Conservation (phyloP, 352 stramenopile genomes). For the Pythium sp. region DNA sequence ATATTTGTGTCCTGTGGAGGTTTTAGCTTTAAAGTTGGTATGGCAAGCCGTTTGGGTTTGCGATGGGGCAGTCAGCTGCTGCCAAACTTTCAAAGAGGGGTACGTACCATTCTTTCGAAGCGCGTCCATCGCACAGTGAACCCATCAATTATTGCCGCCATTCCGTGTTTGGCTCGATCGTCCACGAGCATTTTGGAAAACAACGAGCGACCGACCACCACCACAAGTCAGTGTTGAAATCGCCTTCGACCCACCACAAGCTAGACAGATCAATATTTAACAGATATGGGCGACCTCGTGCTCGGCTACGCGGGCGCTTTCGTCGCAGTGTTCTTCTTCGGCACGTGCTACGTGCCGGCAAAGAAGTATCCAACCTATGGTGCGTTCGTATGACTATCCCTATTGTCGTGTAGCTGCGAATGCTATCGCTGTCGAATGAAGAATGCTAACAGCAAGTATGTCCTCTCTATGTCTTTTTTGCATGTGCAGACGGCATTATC, state of each 20-base stretch:
- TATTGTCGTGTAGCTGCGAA: not conserved
- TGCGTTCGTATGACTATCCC: conserved; percentile 19
- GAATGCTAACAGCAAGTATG: not conserved
- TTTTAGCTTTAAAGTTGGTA: no score
- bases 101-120: not conserved
- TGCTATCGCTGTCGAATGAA: not conserved
- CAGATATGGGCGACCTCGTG: conserved; percentile 27
- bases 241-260: not conserved
- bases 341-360: conserved; percentile 80
- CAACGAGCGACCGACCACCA: no score
- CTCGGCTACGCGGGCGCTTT: conserved; percentile 58
- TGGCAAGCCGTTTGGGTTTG: not conserved
- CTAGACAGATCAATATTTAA: not conserved
- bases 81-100: not conserved
- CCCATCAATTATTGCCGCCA: not conserved
- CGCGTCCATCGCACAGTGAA: not conserved
- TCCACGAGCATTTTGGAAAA: no score
- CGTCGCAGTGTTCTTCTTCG: conserved; percentile 83
- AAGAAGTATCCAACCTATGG: conserved; percentile 83
- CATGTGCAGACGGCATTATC: conserved; percentile 72
- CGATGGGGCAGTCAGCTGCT: not conserved
- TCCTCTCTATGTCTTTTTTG: conserved; percentile 6
- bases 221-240: not conserved
- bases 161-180: no score
- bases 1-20: no score